Evolutionary conservation across 352 stramenopile species (phyloP), one percentile per base, ranked within the genome.

Genomic region (Globisporangium polare): DNA sequence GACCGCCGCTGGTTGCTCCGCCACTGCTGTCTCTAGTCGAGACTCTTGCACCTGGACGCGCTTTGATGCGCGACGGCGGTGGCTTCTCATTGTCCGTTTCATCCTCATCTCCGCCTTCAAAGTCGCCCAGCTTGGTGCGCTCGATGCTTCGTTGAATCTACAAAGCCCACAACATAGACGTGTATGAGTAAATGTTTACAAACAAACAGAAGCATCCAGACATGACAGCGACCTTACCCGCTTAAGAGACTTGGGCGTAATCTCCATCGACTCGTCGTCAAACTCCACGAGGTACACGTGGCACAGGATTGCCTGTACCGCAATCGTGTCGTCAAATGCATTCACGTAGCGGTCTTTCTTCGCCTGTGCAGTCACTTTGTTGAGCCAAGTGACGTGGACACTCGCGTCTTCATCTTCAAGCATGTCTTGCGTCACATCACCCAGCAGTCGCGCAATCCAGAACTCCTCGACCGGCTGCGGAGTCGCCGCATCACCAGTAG

Each of bases 361-460:
- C 56, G 57, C 39, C 26, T 20, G 39, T 1, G 46, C 55, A 5
- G 45, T 29, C 20, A 67, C 52, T 51, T 72, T 73, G 61, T 89
- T 84, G 33, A 90, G 74, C 80, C 83, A 93, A 27, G 75, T 80
- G 6, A 89, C 60, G 42, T 72, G 81, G 37, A 93, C 82, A 20
- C 56, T 57, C 0, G 68, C 74, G 49, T 85, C 67, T 15, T 73
- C 77, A 20, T 67, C 58, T 6, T 73, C 67, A 15, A 91, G 58
- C 84, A 93, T 93, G 53, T 83, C 72, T 55, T 86, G 74, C 24
- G 81, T 90, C 57, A 90, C 80, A 62, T 93, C 84, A 67, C 91
- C 84, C 45, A 75, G 75, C 61, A 93, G 66, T 66, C 90, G 69
- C 0, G 80, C 84, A 37, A 93, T 60, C 78, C 78, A 93, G 50